Conservation (phyloP, 208 protist genomes). For the Leishmania turanica region DNA sequence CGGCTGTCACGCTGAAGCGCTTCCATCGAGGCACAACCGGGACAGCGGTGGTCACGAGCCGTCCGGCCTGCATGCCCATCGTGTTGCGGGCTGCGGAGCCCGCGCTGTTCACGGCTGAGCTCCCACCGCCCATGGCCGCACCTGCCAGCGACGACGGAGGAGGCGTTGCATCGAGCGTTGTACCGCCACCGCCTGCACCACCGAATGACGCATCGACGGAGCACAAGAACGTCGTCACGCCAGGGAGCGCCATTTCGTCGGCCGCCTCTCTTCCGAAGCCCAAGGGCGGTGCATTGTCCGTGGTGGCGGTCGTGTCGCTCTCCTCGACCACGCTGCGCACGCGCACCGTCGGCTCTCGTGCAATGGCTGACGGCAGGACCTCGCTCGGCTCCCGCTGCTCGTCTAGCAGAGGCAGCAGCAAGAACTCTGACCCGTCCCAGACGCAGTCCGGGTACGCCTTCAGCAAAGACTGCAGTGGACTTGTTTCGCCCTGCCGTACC, state of each 20-base stretch:
- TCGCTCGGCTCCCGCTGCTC: constrained; percentile 5
- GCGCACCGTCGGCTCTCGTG: not conserved
- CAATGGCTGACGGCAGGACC: constrained; percentile 6
- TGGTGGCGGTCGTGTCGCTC: not conserved
- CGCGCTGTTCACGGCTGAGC: not conserved
- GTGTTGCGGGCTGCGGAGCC: not conserved
- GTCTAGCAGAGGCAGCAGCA: constrained; percentile 36
- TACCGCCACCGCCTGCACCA: not conserved
- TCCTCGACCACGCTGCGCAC: constrained; percentile 15
- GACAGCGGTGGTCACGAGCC: not conserved
- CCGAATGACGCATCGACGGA: constrained; percentile 15
- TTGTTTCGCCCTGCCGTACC: constrained; percentile 19
- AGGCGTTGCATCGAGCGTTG: not conserved
- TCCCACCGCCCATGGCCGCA: not conserved
- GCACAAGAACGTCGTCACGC: constrained; percentile 15
- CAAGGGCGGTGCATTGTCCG: not conserved
- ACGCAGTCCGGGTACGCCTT: constrained; percentile 22
- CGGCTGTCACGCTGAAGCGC: constrained; percentile 46
- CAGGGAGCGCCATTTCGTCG: constrained; percentile 7
- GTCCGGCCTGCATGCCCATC: not conserved
- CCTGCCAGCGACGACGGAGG: not conserved
- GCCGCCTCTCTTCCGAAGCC: constrained; percentile 12
- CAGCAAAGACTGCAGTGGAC: constrained; percentile 33
- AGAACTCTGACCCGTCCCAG: constrained; percentile 46
- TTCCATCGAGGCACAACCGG: constrained; percentile 48